These are phyloP conservation scores for Phytophthora palmivora DNA, from an alignment of 352 stramenopile genomes.

Conservation along the genomic window DNA sequence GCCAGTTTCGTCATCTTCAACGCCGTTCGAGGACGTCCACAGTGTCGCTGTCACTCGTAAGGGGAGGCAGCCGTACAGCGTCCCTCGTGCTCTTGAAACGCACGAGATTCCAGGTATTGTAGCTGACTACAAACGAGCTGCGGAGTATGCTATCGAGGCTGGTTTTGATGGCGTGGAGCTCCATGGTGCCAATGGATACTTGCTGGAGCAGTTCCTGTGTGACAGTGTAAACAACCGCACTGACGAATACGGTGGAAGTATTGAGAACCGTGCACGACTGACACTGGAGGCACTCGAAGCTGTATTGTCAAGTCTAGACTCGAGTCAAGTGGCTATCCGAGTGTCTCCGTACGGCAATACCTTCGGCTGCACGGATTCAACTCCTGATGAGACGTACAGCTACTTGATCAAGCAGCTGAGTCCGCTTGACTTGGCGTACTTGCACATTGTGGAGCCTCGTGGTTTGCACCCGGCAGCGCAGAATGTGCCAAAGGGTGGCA, in stretches of 20 bases:
- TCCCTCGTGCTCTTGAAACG: conserved; percentile 60
- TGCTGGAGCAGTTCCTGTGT: conserved; percentile 44
- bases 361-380: conserved; percentile 45
- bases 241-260: conserved; percentile 58
- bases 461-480: conserved; percentile 32
- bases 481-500: conserved; percentile 41
- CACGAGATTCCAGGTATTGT: conserved; percentile 73
- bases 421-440: conserved; percentile 48
- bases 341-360: conserved; percentile 39
- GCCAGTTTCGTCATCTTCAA: conserved; percentile 54
- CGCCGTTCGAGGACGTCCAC: conserved; percentile 19
- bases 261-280: conserved; percentile 81
- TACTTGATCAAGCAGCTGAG: conserved; percentile 46
- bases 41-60: conserved; percentile 38
- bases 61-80: conserved; percentile 41
- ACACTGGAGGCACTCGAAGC: conserved; percentile 65
- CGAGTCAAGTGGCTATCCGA: conserved; percentile 42
- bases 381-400: conserved; percentile 44
- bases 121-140: conserved; percentile 31
- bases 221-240: conserved; percentile 31
- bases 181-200: conserved; percentile 37
- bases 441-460: conserved; percentile 61
- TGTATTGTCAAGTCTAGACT: conserved; percentile 36
- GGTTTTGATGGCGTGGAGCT: conserved; percentile 41
- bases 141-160: conserved; percentile 27